Base-by-base conservation (phyloP, 2,329 filamentous ascomycete genomes). In the Trichoderma polysporum region DNA sequence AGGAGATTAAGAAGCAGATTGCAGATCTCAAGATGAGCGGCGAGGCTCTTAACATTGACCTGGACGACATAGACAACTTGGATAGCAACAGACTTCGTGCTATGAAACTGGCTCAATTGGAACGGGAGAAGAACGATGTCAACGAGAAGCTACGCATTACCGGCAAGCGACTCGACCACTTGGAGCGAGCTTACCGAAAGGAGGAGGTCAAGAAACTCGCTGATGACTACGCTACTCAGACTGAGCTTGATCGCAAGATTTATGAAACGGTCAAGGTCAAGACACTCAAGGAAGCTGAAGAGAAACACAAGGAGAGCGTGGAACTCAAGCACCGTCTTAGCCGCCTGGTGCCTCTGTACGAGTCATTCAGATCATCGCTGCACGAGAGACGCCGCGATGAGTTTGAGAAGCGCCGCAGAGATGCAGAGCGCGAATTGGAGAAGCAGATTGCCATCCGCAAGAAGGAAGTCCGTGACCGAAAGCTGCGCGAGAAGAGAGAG, bases 101-200 rank as follows among this genome's bases (percentile, higher is more conserved):
- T 72, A 91, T 99, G 82, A 98, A 98, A 85, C 87, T 99, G 67
- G 91, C 92, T 69, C 94, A 97, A 80, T 88, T 99, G 12, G 95
- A 98, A 82, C 94, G 94, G 74, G 95, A 98, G 85, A 99, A 98
- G 90, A 97, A 94, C 76, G 93, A 95, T 76, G 89, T 97, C 72
- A 92, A 91, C 70, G 93, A 97, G 81, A 93, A 91, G 77, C 88
- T 98, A 62, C 90, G 93, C 74, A 88, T 97, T 74, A 96, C 94
- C 68, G 93, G 91, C 78, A 98, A 97, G 88, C 91, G 95, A 71
- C 92, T 97, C 74, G 95, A 99, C 77, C 94, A 99, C 81, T 83
- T 99, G 73, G 95, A 99, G 84, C 92, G 95, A 83, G 95, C 95
- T 41, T 96, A 96, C 86, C 90, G 95, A 75, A 92, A 94, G 79